These are phyloP conservation scores for Salinomyces thailandicus DNA, from an alignment of 2,329 filamentous ascomycete genomes.

Conservation along the genomic window DNA sequence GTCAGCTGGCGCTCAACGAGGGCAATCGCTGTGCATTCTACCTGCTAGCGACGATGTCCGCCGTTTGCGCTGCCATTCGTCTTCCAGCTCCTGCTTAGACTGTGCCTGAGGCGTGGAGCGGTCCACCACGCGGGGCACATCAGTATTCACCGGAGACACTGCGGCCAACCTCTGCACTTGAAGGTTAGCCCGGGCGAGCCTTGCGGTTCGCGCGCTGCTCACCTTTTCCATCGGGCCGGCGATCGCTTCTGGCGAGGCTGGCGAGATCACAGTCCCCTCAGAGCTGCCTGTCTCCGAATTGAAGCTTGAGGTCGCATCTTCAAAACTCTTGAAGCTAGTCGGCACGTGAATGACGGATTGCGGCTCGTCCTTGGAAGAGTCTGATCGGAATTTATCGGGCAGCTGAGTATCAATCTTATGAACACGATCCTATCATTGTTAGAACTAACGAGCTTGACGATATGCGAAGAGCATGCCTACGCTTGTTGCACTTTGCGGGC, in stretches of 20 bases:
- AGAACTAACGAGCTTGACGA: too few relatives aligned
- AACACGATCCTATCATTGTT: slow-evolving; percentile 23
- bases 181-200: too few relatives aligned
- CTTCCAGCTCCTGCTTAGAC: slow-evolving; percentile 64
- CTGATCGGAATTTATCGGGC: slow-evolving; percentile 36
- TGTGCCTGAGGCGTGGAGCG: slow-evolving; percentile 74
- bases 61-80: slow-evolving; percentile 44
- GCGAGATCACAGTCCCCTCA: slow-evolving; percentile 25
- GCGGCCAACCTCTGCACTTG: slow-evolving; percentile 23
- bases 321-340: slow-evolving; percentile 70
- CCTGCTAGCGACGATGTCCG: slow-evolving; percentile 67
- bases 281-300: slow-evolving; percentile 14
- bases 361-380: slow-evolving; percentile 58
- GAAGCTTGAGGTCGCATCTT: slow-evolving; percentile 10
- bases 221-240: slow-evolving; percentile 22
- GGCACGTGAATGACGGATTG: slow-evolving; percentile 88
- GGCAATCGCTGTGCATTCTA: slow-evolving; percentile 29
- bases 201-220: too few relatives aligned
- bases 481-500: neutral
- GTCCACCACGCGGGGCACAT: slow-evolving; percentile 52
- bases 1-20: slow-evolving; percentile 11
- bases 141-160: slow-evolving; percentile 63
- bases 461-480: neutral
- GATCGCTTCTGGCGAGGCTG: slow-evolving; percentile 26
- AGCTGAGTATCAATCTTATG: slow-evolving; percentile 38